phyloP scores from a whole-genome alignment of 257 asterid species.

The Henckelia pumila region DNA sequence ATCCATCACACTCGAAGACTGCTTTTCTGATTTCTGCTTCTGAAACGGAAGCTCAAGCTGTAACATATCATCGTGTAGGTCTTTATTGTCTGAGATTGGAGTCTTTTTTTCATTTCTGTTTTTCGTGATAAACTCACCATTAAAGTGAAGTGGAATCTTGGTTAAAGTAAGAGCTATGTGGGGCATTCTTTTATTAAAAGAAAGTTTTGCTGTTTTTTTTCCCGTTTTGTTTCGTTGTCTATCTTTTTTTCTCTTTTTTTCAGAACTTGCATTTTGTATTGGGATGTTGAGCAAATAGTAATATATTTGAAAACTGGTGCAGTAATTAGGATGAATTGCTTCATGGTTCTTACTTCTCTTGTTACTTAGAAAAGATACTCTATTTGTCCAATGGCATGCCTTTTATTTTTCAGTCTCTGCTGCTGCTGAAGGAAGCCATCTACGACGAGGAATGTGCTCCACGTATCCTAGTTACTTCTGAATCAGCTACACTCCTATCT shows the following conservation, averaged over 20 bases:
- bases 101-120: too few species aligned
- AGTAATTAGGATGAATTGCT: background rate
- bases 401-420: conserved; percentile 67
- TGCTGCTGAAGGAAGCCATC: conserved; percentile 82
- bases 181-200: too few species aligned
- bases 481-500: conserved; percentile 22
- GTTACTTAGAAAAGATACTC: conserved; percentile 2
- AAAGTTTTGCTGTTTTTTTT: too few species aligned
- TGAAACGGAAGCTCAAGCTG: too few species aligned
- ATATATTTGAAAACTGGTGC: background rate
- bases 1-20: too few species aligned
- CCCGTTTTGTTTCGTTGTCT: background rate
- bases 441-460: conserved; percentile 75
- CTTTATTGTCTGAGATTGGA: too few species aligned
- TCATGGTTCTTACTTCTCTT: conserved; percentile 7
- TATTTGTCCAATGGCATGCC: conserved; percentile 27
- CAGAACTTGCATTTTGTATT: conserved; percentile 4
- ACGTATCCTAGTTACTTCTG: conserved; percentile 63
- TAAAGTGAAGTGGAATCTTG: too few species aligned
- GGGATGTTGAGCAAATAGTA: conserved; percentile 3
- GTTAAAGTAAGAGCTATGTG: too few species aligned
- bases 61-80: too few species aligned
- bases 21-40: too few species aligned
- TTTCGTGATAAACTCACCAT: too few species aligned
- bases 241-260: background rate